phyloP scores from a whole-genome alignment of 768 basidiomycete species.

The Suillus sp. region DNA sequence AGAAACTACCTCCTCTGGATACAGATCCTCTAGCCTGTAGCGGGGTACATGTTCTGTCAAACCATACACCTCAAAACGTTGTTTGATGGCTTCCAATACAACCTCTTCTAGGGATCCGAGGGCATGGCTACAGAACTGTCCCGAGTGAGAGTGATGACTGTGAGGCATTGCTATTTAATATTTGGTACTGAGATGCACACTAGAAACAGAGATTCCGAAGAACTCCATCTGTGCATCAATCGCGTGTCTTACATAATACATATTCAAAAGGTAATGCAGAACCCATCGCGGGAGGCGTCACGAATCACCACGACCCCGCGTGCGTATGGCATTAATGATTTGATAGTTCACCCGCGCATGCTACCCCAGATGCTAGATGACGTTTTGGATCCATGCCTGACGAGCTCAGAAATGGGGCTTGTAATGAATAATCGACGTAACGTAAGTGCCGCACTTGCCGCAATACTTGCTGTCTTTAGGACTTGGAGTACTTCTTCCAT shows the following conservation, averaged over 20 bases:
- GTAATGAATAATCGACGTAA: background rate
- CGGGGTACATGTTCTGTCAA: conserved; percentile 93
- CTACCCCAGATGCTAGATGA: conserved; percentile 6
- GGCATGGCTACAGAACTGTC: conserved; percentile 93
- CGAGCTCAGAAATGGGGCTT: conserved; percentile 1
- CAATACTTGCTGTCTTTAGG: too few relatives aligned
- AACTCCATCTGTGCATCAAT: background rate
- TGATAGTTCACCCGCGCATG: conserved; percentile 2
- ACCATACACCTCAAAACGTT: conserved; percentile 82
- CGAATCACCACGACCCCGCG: conserved; percentile 10
- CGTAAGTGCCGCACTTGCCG: background rate
- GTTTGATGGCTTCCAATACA: conserved; percentile 74
- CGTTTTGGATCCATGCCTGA: conserved; percentile 2
- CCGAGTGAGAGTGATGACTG: conserved; percentile 91
- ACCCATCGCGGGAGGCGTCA: conserved; percentile 6
- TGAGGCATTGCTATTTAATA: conserved; percentile 48
- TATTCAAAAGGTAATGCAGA: conserved; percentile 5
- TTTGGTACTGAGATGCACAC: background rate
- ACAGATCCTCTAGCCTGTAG: conserved; percentile 78
- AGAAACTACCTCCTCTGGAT: conserved; percentile 87
- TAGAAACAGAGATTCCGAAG: background rate
- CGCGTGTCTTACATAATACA: background rate
- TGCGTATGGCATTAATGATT: background rate
- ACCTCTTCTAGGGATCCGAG: conserved; percentile 79
- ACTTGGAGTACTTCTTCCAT: background rate